Evolutionary conservation across 805 yeast species (phyloP), one percentile per base, ranked within the genome.

Genomic region (Saccharomyces jurei): DNA sequence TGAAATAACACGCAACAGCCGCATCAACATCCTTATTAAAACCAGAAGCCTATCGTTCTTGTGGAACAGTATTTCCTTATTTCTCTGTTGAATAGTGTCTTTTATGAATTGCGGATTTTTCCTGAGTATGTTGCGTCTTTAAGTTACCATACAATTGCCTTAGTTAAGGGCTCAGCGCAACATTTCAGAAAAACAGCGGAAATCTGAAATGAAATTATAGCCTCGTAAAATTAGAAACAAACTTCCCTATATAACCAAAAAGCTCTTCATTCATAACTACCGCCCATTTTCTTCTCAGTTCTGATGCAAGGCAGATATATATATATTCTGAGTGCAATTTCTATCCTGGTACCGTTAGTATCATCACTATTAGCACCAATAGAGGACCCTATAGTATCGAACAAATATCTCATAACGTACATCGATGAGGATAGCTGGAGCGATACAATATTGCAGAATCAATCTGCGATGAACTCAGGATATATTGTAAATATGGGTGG

Each of bases 351-450:
- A 30, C 17, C 41, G 5, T 32, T 46, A 26, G 50, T 51, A 4
- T 17, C 47, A 10, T 60, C 57, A 29, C n/a, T 61, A 8, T 44
- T 60, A 32, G 50, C 58, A 17, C 66, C 67, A 6, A 29, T 64
- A 11, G 63, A 58, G 21, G 68, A 63, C 41, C 60, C 63, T 1
- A 50, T 49, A 5, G 59, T 62, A 1, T 26, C 54, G 1, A 55
- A 59, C 8, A 64, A 62, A 49, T 66, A 58, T 44, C 49, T 48
- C 8, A 54, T 65, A 3, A 56, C 57, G 29, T 66, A 64, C 48
- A 48, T 68, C 3, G 50, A 62, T 1, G 53, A 52, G 3, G 36
- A 52, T 3, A 17, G 50, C 10, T 66, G 69, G 66, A 56, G 57
- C 13, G 30, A 52, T 14, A 25, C 52, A 1, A 32, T 64, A 36